Evolutionary conservation across 2,329 filamentous ascomycete species (phyloP), one percentile per base, ranked within the genome.

Genomic region (Aspergillus sp.): DNA sequence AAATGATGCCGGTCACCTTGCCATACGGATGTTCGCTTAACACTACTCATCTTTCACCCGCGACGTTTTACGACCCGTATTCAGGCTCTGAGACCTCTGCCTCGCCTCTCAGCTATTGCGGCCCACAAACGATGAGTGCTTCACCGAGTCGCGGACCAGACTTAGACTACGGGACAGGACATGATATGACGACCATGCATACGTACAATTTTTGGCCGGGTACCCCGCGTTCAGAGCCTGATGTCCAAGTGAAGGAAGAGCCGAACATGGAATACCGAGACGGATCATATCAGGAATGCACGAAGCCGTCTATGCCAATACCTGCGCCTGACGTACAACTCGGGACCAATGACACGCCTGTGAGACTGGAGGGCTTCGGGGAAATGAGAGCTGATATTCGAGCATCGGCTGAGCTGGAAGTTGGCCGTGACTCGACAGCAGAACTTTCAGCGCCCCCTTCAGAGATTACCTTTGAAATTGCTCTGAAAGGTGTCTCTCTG

Each of bases 21-120:
- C 65, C 71, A 28, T 67, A 71, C 58, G 66, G 68, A 38, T 38
- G 64, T 11, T 54, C 69, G 8, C 53, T 73, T 34, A 69, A 69
- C 30, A 55, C 68, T 38, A 66, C 65, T 6, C 66, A 69, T 15
- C 66, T 67, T 30, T 55, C 68, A 28, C 46, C 65, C 15, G 57
- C 50, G 25, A 30, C 68, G 17, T 66, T 64, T 25, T 77, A 72
- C 57, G 67, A 70, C 17, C 46, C 65, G 15, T 72, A 74, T 59
- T 58, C 66, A 54, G 54, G 60, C 23, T 55, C 71, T 13, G 66
- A 69, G 28, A 51, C 64, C 22, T 66, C 71, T 19, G 58, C 68
- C 22, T 68, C 71, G 7, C 65, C 71, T 2, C 66, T 74, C 19
- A 68, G 65, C 41, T 66, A 68, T 50, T 72, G 72, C 31, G 64